Evolutionary conservation across 2,329 filamentous ascomycete species (phyloP), one percentile per base, ranked within the genome.

Genomic region (Fusarium virguliforme): DNA sequence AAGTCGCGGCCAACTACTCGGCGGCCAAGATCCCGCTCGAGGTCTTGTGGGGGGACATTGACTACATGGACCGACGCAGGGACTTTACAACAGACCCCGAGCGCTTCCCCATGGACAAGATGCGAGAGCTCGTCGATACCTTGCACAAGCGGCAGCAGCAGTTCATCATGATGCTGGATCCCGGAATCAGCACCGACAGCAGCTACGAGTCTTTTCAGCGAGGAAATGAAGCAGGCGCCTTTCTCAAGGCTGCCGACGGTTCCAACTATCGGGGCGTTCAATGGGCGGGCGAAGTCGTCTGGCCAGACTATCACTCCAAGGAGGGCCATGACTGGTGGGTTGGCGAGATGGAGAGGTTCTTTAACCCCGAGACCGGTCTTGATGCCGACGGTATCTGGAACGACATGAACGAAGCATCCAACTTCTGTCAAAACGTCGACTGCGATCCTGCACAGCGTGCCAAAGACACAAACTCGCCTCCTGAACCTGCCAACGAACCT

Each of bases 361-460:
- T 95, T 81, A 79, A 86, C 65, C 80, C 86, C 0, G 83, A 89
- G 0, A 85, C 81, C 2, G 93, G 92, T 32, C 85, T 95, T 15
- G 88, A 95, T 70, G 91, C 95, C 54, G 93, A 95, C 67, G 93
- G 88, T 1, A 83, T 95, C 1, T 95, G 92, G 91, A 93, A 93
- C 71, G 92, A 94, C 77, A 90, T 90, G 88, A 85, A 88, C 84
- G 80, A 82, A 71, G 79, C 79, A 3, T 78, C 77, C 65, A 81
- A 78, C 68, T 81, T 81, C 64, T 74, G 71, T 22, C 76, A 75
- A 68, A 67, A 75, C 62, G 74, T 76, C 51, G 72, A 76, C 12
- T 79, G 77, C 72, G 76, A 76, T 90, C 93, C 59, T 34, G 48
- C 59, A 18, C 43, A 61, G 37, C 48, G 43, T 43, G 59, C 59